Base-by-base conservation (phyloP, 2,329 filamentous ascomycete species). In the Curvularia hawaiiensis region DNA sequence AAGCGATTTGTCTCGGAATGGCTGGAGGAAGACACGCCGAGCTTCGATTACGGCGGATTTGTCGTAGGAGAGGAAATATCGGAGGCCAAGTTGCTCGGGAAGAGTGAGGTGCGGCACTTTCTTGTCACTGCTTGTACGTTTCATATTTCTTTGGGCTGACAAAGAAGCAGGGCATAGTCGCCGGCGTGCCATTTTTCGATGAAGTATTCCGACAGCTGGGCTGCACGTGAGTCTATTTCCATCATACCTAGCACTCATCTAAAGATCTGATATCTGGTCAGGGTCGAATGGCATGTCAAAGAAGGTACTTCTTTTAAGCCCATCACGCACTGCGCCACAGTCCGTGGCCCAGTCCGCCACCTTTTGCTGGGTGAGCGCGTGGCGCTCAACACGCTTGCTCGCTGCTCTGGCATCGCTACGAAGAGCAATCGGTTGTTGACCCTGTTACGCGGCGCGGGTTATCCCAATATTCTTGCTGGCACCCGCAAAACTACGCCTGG, bases 401-500 rank as follows among this genome's bases (percentile, higher is more conserved):
- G 95, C 57, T 98, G 95, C 78, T 96, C 92, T 1, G 95, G 94
- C 43, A 88, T 99, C 62, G 95, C 95, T 18, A 91, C 90, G 16
- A 88, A 80, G 68, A 81, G 79, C 14, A 70, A 78, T 46, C 74
- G 75, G 10, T 78, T 87, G 38, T 78, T 87, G 5, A 61, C 74
- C 26, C 78, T 85, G 28, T 79, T 87, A 18, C 81, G 84, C 45
- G 74, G 79, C 10, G 82, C 85, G 3, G 93, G 93, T 3, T 98
- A 94, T 79, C 81, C 80, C 28, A 94, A 94, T 57, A 89, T 88
- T 2, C 81, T 99, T n/a, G 94, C 95, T 0, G 95, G 95, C 43
- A 99, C 95, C 45, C 85, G 95, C 73, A 99, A 99, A 82, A 99
- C 95, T 0, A 99, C 95, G 0, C 95, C 95, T 0, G 95, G 95